phyloP scores from a whole-genome alignment of 2,329 filamentous ascomycete genomes.

The Botrytis squamosa region DNA sequence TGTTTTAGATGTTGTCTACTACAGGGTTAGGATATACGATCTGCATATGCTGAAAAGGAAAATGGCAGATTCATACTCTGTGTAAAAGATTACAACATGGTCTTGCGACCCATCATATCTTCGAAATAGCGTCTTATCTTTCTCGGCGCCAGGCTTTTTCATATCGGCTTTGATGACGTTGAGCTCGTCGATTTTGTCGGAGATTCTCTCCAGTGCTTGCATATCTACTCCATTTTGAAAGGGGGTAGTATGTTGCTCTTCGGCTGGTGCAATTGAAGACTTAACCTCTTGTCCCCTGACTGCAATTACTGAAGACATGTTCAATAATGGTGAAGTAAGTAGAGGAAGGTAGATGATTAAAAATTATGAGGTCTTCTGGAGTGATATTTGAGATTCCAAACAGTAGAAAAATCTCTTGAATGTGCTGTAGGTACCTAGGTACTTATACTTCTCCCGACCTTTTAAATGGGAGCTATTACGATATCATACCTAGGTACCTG shows the following conservation, averaged over 20 bases:
- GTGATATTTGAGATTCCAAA: neutral
- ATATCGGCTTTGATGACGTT: conserved; percentile 50
- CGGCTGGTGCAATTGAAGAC: neutral
- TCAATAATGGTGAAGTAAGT: neutral
- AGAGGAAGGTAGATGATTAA: neutral
- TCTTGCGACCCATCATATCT: conserved; percentile 82
- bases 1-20: conserved; percentile 61
- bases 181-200: conserved; percentile 53
- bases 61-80: conserved; percentile 44
- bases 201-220: conserved; percentile 45
- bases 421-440: neutral
- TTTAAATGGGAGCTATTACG: neutral
- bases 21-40: conserved; percentile 2
- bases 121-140: conserved; percentile 78
- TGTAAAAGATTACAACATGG: conserved; percentile 84
- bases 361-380: neutral
- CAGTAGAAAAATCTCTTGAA: too few relatives aligned
- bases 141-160: conserved; percentile 64
- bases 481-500: neutral
- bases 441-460: neutral
- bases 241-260: too few relatives aligned
- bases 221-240: conserved; percentile 29
- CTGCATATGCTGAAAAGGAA: neutral
- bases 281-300: neutral
- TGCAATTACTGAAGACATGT: neutral